phyloP scores from a whole-genome alignment of 371 early-diverging fungal species.

The Mortierella sp. region DNA sequence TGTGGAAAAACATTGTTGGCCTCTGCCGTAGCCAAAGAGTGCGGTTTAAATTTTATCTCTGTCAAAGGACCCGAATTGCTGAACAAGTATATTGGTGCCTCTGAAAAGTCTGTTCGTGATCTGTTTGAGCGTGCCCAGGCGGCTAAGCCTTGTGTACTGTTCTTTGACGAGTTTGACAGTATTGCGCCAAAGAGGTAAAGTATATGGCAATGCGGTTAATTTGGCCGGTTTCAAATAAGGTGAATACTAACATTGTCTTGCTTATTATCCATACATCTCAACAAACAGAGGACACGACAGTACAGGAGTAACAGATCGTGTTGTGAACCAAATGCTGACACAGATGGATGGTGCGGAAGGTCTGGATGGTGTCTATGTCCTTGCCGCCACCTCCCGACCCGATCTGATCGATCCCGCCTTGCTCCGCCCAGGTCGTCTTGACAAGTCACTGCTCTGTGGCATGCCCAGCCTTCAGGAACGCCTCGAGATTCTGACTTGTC shows the following conservation, averaged over 20 bases:
- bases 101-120: conserved; percentile 89
- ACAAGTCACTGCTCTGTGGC: conserved; percentile 91
- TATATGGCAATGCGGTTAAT: background rate
- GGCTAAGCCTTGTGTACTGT: conserved; percentile 90
- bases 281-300: conserved; percentile 87
- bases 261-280: background rate
- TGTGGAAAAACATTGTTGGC: conserved; percentile 96
- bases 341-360: conserved; percentile 98
- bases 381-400: conserved; percentile 98
- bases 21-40: conserved; percentile 93
- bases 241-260: background rate
- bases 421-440: conserved; percentile 98
- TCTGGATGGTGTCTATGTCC: conserved; percentile 89
- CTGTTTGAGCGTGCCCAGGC: conserved; percentile 95
- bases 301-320: conserved; percentile 93
- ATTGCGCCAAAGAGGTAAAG: conserved; percentile 86
- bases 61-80: conserved; percentile 97
- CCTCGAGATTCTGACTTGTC: conserved; percentile 74
- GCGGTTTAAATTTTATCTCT: conserved; percentile 94
- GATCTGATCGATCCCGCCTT: conserved; percentile 99
- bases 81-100: conserved; percentile 97
- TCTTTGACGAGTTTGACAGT: conserved; percentile 99
- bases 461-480: conserved; percentile 86
- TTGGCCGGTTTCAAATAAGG: too few relatives aligned
- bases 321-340: conserved; percentile 97